Conservation (phyloP, 2,329 filamentous ascomycete genomes). For the Fusarium mangiferae region DNA sequence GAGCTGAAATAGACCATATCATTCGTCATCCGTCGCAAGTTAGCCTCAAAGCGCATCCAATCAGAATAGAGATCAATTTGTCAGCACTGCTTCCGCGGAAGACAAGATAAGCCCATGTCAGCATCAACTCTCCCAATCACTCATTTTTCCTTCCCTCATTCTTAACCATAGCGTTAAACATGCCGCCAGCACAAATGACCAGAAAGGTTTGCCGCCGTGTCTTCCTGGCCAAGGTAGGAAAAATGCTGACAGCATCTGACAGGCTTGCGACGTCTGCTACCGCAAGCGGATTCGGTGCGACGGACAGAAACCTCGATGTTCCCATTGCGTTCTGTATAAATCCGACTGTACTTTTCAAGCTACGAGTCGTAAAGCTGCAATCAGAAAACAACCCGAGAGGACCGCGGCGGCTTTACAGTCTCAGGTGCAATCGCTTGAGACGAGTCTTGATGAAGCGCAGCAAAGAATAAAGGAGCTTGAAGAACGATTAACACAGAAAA, state of each 20-base stretch:
- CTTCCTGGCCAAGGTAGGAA: fast-evolving
- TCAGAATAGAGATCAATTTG: background rate
- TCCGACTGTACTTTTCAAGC: conserved; percentile 2
- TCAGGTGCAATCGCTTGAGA: background rate
- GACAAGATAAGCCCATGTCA: background rate
- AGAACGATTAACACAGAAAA: background rate
- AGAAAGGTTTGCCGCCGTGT: background rate
- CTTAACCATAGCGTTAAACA: background rate
- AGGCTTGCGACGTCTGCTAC: conserved; percentile 36
- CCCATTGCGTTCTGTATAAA: conserved; percentile 9
- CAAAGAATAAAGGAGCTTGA: background rate
- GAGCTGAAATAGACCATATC: fast-evolving
- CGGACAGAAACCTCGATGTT: conserved; percentile 12
- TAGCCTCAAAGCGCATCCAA: fast-evolving
- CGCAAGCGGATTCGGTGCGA: conserved; percentile 31
- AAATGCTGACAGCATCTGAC: background rate
- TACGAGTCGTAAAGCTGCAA: background rate
- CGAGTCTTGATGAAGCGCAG: background rate
- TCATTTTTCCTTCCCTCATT: background rate
- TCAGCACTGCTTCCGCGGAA: conserved; percentile 6
- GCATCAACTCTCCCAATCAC: background rate
- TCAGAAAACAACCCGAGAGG: background rate
- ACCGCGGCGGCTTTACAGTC: background rate
- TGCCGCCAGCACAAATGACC: background rate
- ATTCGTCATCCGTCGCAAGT: background rate